Evolutionary conservation across 2,329 filamentous ascomycete species (phyloP).

Genomic region (Pseudogymnoascus sp.): DNA sequence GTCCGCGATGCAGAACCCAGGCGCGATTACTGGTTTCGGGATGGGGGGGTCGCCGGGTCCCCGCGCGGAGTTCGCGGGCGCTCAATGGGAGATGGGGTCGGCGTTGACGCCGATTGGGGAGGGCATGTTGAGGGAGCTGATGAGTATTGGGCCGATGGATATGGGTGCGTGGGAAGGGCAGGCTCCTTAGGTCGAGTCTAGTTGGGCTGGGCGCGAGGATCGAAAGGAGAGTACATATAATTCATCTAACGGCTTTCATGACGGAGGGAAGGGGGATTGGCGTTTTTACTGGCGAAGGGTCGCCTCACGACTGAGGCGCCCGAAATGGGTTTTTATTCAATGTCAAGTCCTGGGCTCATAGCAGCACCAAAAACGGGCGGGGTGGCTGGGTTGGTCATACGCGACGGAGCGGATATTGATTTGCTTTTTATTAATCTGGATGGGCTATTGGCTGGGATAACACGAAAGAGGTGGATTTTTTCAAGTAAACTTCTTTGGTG

Average conservation of each 20-base stretch:
- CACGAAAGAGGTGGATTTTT: background rate
- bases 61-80: background rate
- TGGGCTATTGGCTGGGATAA: background rate
- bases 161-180: constrained; percentile 46
- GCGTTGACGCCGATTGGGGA: constrained; percentile 49
- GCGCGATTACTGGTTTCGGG: background rate
- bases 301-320: background rate
- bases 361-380: background rate
- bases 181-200: background rate
- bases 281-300: background rate
- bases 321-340: background rate
- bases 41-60: background rate
- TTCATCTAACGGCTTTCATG: constrained; percentile 1
- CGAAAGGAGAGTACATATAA: background rate
- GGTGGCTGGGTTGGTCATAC: background rate
- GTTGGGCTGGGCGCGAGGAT: background rate
- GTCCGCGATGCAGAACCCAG: background rate
- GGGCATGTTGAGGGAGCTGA: constrained; percentile 47
- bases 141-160: constrained; percentile 52
- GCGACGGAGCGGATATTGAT: background rate
- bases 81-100: constrained; percentile 32
- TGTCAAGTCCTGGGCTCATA: background rate
- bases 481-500: background rate
- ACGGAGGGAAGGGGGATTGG: background rate
- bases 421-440: constrained; percentile 1